A percentile compares a stretch with the other conserved stretches of the same genome.
Conservation (phyloP, 2,329 filamentous ascomycete genomes). For the Pestalotiopsis sp. region DNA sequence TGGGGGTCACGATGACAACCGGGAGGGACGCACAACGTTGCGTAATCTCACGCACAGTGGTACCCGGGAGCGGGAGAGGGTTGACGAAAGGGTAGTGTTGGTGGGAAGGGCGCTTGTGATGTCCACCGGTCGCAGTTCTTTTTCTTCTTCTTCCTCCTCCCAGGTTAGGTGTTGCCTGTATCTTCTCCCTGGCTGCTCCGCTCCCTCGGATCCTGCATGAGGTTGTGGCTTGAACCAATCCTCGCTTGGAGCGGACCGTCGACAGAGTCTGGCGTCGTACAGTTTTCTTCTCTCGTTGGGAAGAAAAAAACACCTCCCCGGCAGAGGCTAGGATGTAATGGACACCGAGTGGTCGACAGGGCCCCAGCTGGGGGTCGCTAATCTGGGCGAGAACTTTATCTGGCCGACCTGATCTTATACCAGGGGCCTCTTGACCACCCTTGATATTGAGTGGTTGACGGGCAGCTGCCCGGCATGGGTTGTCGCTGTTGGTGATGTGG, state of each 20-base stretch:
- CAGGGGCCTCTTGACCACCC: not conserved
- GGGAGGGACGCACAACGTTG: not conserved
- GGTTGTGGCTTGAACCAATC: not conserved
- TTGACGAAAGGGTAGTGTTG: not conserved
- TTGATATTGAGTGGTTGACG: not conserved
- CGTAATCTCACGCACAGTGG: not conserved
- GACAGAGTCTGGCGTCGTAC: not conserved
- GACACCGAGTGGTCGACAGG: too few species aligned
- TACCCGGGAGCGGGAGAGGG: not conserved
- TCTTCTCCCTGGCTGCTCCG: not conserved
- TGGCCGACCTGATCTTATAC: not conserved
- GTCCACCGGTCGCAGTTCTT: not conserved
- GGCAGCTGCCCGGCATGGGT: not conserved
- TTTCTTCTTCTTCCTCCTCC: not conserved
- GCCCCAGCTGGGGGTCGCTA: not conserved
- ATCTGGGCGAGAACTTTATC: not conserved
- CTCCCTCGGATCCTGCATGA: not conserved
- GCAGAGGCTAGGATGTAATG: too few species aligned
- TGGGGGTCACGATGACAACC: not conserved
- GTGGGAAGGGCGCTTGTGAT: not conserved
- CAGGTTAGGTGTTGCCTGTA: not conserved
- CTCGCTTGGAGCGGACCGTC: not conserved
- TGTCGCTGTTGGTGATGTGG: not conserved
- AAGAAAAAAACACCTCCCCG: too few species aligned
- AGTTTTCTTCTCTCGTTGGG: too few species aligned